These are phyloP conservation scores for Colletotrichum shisoi DNA, from an alignment of 2,329 filamentous ascomycete genomes.

Conservation along the genomic window DNA sequence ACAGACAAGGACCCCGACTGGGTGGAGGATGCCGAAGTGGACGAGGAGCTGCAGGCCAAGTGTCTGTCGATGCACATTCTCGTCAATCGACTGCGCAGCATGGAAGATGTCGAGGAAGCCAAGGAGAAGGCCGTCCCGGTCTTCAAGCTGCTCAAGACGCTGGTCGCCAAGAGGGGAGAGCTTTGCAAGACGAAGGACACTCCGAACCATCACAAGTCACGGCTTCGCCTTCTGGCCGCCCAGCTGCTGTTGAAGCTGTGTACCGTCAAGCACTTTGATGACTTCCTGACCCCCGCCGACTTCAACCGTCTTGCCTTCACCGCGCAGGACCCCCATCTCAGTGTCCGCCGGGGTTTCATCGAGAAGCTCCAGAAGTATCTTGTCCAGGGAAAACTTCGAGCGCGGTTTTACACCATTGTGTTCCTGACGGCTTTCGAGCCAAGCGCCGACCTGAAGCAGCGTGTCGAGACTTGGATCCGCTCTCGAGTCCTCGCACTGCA, in stretches of 20 bases:
- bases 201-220: constrained; percentile 77
- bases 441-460: constrained; percentile 72
- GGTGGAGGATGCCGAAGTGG: constrained; percentile 72
- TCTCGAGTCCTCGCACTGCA: constrained; percentile 75
- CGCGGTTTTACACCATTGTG: constrained; percentile 86
- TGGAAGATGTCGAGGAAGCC: constrained; percentile 59
- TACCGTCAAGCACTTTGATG: constrained; percentile 77
- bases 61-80: constrained; percentile 83
- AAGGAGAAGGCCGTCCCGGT: constrained; percentile 71
- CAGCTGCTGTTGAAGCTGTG: constrained; percentile 86
- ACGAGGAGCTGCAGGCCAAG: constrained; percentile 85
- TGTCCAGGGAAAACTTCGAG: constrained; percentile 71
- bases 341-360: constrained; percentile 81
- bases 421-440: constrained; percentile 95
- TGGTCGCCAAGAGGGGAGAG: constrained; percentile 80
- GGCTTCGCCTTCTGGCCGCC: constrained; percentile 82
- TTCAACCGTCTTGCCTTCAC: constrained; percentile 86
- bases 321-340: constrained; percentile 76
- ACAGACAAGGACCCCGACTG: constrained; percentile 67
- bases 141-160: constrained; percentile 78
- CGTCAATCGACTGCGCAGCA: constrained; percentile 80
- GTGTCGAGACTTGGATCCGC: constrained; percentile 86
- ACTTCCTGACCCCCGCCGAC: constrained; percentile 72
- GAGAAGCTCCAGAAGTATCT: constrained; percentile 91
- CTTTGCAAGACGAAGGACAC: constrained; percentile 78